These are phyloP conservation scores for Eucalyptus pauciflora DNA, from an alignment of 345 rosid species.

Conservation along the genomic window DNA sequence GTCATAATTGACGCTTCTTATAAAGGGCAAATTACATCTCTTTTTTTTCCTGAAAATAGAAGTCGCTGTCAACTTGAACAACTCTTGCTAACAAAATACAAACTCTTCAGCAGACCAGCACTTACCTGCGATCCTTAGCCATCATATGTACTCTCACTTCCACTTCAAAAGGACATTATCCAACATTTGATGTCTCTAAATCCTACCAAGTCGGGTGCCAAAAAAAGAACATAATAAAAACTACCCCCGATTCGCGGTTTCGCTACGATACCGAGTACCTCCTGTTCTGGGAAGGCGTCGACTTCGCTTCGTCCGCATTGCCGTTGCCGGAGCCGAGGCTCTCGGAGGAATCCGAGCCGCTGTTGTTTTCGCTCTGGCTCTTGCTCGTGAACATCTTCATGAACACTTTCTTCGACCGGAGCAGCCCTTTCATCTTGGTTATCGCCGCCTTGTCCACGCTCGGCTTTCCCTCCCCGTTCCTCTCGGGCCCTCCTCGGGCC, in stretches of 20 bases:
- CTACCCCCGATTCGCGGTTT: neutral
- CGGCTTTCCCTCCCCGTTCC: constrained; percentile 15
- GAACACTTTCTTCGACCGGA: constrained; percentile 59
- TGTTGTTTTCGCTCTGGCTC: constrained; percentile 44
- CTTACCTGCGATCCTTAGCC: neutral
- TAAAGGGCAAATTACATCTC: neutral
- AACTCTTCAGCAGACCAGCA: neutral
- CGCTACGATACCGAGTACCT: constrained; percentile 62
- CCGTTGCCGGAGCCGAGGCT: constrained; percentile 49
- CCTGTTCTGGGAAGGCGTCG: constrained; percentile 59
- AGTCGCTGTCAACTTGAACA: neutral
- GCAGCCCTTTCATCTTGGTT: constrained; percentile 56
- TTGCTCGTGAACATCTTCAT: constrained; percentile 42
- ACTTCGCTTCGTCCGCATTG: constrained; percentile 26
- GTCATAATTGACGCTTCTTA: neutral
- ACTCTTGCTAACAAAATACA: neutral
- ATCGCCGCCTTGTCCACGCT: constrained; percentile 23
- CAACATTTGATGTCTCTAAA: neutral
- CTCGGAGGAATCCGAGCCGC: constrained; percentile 80
- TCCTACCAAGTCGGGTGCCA: neutral
- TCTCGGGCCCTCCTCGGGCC: constrained; percentile 24
- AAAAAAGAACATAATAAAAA: neutral
- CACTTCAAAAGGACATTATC: neutral
- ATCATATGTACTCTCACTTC: neutral
- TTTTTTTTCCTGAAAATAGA: neutral